These are phyloP conservation scores for Cercospora janseana DNA, from an alignment of 2,329 filamentous ascomycete species.

Conservation along the genomic window DNA sequence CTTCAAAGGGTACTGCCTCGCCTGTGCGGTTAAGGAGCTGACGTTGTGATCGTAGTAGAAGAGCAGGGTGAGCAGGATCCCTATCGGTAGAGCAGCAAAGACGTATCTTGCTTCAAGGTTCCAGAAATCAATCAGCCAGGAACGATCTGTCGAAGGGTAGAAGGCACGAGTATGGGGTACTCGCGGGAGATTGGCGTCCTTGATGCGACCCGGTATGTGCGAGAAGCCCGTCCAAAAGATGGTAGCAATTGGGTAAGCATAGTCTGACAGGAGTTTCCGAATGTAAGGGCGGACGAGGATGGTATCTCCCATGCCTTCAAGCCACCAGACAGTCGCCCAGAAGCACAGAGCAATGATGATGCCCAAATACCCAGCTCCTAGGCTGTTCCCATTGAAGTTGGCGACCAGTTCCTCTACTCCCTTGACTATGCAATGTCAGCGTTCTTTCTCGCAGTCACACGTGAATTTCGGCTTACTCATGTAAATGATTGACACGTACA, in stretches of 20 bases:
- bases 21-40: slow-evolving; percentile 57
- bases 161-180: slow-evolving; percentile 49
- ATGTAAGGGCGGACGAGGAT: slow-evolving; percentile 47
- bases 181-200: slow-evolving; percentile 42
- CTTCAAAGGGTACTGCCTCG: slow-evolving; percentile 54
- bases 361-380: slow-evolving; percentile 49
- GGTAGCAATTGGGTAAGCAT: slow-evolving; percentile 54
- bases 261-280: slow-evolving; percentile 52
- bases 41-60: slow-evolving; percentile 60
- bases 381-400: slow-evolving; percentile 46
- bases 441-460: not conserved
- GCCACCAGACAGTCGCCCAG: slow-evolving; percentile 50
- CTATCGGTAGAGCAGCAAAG: slow-evolving; percentile 55
- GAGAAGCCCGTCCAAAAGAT: slow-evolving; percentile 56
- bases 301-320: slow-evolving; percentile 51
- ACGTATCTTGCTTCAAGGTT: slow-evolving; percentile 52
- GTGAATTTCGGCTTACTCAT: slow-evolving; percentile 39
- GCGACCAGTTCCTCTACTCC: slow-evolving; percentile 57
- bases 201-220: slow-evolving; percentile 51
- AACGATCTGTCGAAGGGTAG: slow-evolving; percentile 46
- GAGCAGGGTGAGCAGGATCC: slow-evolving; percentile 53
- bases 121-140: slow-evolving; percentile 56
- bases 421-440: slow-evolving; percentile 45
- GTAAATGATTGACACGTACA: slow-evolving; percentile 58
- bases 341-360: slow-evolving; percentile 54